Evolutionary conservation across 306 rosid genomes (phyloP).

Genomic region (Rubus parviflorus): DNA sequence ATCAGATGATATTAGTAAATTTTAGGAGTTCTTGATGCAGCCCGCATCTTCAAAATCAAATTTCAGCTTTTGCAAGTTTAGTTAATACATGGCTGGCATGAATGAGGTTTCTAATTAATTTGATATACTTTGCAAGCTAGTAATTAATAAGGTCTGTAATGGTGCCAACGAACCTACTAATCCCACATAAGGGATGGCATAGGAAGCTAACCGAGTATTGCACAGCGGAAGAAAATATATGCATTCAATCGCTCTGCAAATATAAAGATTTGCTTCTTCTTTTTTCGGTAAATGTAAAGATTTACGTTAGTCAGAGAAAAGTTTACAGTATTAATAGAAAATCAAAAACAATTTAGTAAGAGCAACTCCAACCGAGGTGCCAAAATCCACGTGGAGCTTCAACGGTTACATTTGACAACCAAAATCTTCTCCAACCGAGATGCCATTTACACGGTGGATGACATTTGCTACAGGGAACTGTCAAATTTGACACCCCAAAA

Average conservation of each 20-base stretch:
- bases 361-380: too few relatives aligned
- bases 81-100: not conserved
- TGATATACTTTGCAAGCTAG: not conserved
- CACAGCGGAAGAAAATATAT: not conserved
- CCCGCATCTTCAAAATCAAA: not conserved
- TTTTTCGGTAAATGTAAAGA: not conserved
- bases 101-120: not conserved
- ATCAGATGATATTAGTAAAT: too few relatives aligned
- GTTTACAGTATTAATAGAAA: not conserved
- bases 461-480: too few relatives aligned
- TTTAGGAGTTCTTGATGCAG: too few relatives aligned
- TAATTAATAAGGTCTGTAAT: not conserved
- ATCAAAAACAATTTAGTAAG: not conserved
- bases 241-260: too few relatives aligned
- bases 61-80: not conserved
- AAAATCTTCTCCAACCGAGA: too few relatives aligned
- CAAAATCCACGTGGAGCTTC: too few relatives aligned
- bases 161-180: constrained; percentile 25
- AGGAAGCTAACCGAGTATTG: constrained; percentile 14
- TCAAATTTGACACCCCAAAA: too few relatives aligned
- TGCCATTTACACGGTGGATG: too few relatives aligned
- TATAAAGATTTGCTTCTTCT: too few relatives aligned
- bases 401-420: too few relatives aligned
- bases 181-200: constrained; percentile 25
- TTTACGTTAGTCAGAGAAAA: not conserved